Evolutionary conservation across 2,329 filamentous ascomycete species (phyloP).

Genomic region (Drechmeria coniospora): DNA sequence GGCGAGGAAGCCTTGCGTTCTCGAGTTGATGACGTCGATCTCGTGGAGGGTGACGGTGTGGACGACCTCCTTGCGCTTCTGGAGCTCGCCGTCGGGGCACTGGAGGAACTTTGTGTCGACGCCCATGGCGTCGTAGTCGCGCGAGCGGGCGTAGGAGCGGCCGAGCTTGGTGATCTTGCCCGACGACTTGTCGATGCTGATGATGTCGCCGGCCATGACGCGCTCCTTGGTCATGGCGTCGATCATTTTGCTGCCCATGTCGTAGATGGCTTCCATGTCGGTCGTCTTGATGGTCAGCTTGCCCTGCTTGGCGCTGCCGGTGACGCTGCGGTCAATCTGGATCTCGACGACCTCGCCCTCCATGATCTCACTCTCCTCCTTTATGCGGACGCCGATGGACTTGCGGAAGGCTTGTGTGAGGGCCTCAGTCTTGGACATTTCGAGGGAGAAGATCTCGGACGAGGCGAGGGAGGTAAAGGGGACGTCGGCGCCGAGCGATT

Average conservation of each 20-base stretch:
- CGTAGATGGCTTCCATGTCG: constrained; percentile 98
- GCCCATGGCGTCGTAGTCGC: constrained; percentile 98
- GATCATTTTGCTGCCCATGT: constrained; percentile 99
- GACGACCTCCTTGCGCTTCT: constrained; percentile 91
- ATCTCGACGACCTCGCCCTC: constrained; percentile 98
- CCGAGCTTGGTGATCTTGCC: constrained; percentile 97
- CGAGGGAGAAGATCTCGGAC: constrained; percentile 94
- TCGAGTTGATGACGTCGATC: constrained; percentile 98
- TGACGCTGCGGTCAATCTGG: constrained; percentile 93
- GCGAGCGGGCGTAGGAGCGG: constrained; percentile 81
- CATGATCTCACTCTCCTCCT: constrained; percentile 98
- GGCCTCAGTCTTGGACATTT: constrained; percentile 99
- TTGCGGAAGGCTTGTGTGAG: constrained; percentile 98
- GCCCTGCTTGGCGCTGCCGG: constrained; percentile 91
- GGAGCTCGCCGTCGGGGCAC: constrained; percentile 91
- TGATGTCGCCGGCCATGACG: constrained; percentile 95
- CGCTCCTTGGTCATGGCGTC: constrained; percentile 99
- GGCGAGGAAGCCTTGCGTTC: constrained; percentile 94
- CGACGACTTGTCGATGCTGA: constrained; percentile 96
- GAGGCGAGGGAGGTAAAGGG: constrained; percentile 93
- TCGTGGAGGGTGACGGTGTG: constrained; percentile 96
- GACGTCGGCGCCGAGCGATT: constrained; percentile 84
- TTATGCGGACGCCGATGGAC: constrained; percentile 94
- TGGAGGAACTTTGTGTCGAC: constrained; percentile 96
- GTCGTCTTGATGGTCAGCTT: constrained; percentile 99